Conservation (phyloP, 139 green algal genomes). For the Chlamydomonas sp. region DNA sequence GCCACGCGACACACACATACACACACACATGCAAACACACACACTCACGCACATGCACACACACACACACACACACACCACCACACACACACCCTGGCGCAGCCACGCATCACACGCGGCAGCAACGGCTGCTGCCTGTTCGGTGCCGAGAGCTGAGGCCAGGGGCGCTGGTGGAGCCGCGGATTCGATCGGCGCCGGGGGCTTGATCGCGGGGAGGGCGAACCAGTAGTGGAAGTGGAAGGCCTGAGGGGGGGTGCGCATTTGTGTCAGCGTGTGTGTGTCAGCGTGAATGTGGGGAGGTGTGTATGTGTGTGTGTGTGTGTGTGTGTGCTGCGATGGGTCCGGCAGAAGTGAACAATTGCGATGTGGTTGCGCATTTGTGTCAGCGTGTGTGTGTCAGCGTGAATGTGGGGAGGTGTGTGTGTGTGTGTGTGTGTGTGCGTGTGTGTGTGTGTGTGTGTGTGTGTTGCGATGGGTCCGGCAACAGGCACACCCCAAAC, state of each 20-base stretch:
- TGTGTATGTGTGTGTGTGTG: neutral
- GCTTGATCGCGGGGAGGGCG: conserved; percentile 55
- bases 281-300: neutral
- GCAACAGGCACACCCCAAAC: too few relatives aligned
- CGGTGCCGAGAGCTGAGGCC: neutral
- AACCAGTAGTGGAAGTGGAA: conserved; percentile 80
- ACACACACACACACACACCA: too few relatives aligned
- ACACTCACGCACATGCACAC: too few relatives aligned
- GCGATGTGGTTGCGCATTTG: too few relatives aligned
- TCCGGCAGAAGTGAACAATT: neutral
- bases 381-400: too few relatives aligned
- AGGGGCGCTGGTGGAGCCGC: conserved; percentile 7
- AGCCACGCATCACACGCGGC: neutral
- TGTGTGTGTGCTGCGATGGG: neutral
- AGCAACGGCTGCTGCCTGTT: neutral
- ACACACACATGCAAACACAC: too few relatives aligned
- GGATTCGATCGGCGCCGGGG: conserved; percentile 42
- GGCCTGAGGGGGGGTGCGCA: neutral
- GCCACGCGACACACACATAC: too few relatives aligned
- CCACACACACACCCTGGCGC: too few relatives aligned
- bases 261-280: neutral
- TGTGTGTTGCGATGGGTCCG: too few relatives aligned
- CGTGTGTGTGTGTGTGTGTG: too few relatives aligned
- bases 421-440: too few relatives aligned
- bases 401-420: too few relatives aligned